A percentile compares a stretch with the other conserved stretches of the same genome.
These are phyloP conservation scores for Ramichloridium luteum DNA, from an alignment of 2,329 filamentous ascomycete genomes.

Conservation along the genomic window DNA sequence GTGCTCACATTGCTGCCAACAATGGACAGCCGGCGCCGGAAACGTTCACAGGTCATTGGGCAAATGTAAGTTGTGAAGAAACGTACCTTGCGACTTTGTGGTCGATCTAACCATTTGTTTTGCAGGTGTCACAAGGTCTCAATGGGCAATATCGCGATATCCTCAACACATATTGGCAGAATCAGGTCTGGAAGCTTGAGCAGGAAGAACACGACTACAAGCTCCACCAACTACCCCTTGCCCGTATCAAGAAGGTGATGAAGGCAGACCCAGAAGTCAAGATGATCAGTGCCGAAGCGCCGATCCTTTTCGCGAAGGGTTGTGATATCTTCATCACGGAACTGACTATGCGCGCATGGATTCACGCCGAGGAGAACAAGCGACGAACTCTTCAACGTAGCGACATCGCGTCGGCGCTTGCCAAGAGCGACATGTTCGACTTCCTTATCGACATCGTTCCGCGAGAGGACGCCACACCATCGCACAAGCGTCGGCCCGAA, in stretches of 20 bases:
- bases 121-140: slow-evolving; percentile 84
- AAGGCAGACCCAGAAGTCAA: slow-evolving; percentile 98
- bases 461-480: slow-evolving; percentile 78
- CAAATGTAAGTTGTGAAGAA: slow-evolving; percentile 59
- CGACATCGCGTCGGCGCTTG: slow-evolving; percentile 88
- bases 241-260: slow-evolving; percentile 99
- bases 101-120: slow-evolving; percentile 5
- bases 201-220: slow-evolving; percentile 97
- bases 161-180: slow-evolving; percentile 97
- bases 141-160: slow-evolving; percentile 91
- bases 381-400: slow-evolving; percentile 86
- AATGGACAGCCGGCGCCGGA: slow-evolving; percentile 81
- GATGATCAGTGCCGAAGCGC: slow-evolving; percentile 98
- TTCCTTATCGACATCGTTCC: slow-evolving; percentile 98
- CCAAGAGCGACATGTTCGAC: slow-evolving; percentile 99
- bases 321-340: slow-evolving; percentile 96
- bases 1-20: slow-evolving; percentile 63
- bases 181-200: slow-evolving; percentile 91
- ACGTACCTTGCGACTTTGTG: slow-evolving; percentile 6
- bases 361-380: slow-evolving; percentile 98
- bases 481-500: slow-evolving; percentile 55
- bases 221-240: slow-evolving; percentile 86
- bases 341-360: slow-evolving; percentile 98
- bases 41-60: slow-evolving; percentile 87
- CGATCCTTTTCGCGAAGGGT: slow-evolving; percentile 94